Conservation (phyloP, 2,329 filamentous ascomycete species). For the Ceratocystis ficicola region DNA sequence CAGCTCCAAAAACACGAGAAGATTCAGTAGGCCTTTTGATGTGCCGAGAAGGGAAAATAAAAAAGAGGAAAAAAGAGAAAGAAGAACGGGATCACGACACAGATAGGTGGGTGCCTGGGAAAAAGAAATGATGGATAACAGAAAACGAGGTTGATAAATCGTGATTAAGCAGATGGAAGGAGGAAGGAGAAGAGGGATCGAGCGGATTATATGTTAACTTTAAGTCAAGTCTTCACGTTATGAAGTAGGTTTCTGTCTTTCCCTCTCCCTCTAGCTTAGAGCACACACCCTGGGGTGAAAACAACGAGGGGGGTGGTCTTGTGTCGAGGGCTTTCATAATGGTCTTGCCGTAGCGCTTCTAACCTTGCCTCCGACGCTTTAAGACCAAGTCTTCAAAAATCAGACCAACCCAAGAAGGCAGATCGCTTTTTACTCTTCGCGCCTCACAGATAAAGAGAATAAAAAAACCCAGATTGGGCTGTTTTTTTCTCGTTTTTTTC, state of each 20-base stretch:
- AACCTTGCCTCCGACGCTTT: constrained; percentile 4
- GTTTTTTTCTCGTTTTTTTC: not conserved
- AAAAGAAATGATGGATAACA: not conserved
- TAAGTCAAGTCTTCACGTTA: constrained; percentile 9
- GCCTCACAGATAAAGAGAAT: constrained; percentile 9
- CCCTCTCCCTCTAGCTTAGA: not conserved
- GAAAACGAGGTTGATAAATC: constrained; percentile 5
- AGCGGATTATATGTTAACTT: constrained; percentile 17
- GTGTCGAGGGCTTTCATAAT: not conserved
- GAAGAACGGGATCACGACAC: not conserved
- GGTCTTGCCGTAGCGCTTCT: constrained; percentile 8
- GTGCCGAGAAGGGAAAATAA: not conserved
- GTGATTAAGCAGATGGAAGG: constrained; percentile 10
- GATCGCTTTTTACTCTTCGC: not conserved
- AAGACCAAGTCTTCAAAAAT: constrained; percentile 9
- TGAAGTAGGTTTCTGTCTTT: not conserved
- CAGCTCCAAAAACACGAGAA: not conserved
- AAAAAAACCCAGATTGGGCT: not conserved
- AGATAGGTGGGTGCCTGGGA: not conserved
- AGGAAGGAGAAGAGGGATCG: constrained; percentile 13
- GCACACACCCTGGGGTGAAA: not conserved
- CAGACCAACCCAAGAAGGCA: constrained; percentile 6
- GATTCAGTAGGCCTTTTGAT: not conserved
- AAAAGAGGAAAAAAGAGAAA: not conserved
- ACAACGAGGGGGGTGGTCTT: not conserved